Conservation (phyloP, 2,329 filamentous ascomycete species). For the Ceratocystiopsis brevicomis region DNA sequence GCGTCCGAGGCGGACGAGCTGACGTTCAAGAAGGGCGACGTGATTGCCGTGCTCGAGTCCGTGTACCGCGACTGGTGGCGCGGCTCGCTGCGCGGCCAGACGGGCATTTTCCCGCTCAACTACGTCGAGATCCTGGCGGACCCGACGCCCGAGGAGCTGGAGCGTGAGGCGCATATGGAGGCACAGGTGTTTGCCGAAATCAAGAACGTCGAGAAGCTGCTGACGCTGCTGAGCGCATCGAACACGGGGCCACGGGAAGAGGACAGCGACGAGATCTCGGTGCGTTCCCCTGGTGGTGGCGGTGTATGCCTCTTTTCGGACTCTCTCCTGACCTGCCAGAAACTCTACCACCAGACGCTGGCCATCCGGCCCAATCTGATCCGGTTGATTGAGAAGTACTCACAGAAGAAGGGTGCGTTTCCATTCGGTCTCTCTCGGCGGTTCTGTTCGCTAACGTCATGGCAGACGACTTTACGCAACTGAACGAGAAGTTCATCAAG, state of each 20-base stretch:
- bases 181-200: conserved; percentile 46
- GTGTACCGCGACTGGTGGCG: conserved; percentile 99
- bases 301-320: background rate
- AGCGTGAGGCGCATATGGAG: conserved; percentile 93
- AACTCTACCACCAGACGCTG: conserved; percentile 78
- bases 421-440: too few relatives aligned
- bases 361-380: conserved; percentile 93
- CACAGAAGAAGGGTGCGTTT: conserved; percentile 77
- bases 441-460: conserved; percentile 1
- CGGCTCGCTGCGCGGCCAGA: conserved; percentile 81
- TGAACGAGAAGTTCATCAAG: conserved; percentile 99
- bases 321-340: conserved; percentile 20
- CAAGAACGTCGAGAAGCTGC: conserved; percentile 47
- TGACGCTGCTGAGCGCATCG: conserved; percentile 79
- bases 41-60: conserved; percentile 91
- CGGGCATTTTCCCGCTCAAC: conserved; percentile 93
- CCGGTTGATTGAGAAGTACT: conserved; percentile 96
- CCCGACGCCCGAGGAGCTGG: conserved; percentile 82
- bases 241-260: conserved; percentile 62
- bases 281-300: conserved; percentile 19
- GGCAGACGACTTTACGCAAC: conserved; percentile 86
- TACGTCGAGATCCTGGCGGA: conserved; percentile 96
- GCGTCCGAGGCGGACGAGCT: conserved; percentile 88
- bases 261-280: conserved; percentile 93
- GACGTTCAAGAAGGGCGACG: conserved; percentile 89